Base-by-base conservation (phyloP, 768 basidiomycete genomes). In the Boletus patriciae region DNA sequence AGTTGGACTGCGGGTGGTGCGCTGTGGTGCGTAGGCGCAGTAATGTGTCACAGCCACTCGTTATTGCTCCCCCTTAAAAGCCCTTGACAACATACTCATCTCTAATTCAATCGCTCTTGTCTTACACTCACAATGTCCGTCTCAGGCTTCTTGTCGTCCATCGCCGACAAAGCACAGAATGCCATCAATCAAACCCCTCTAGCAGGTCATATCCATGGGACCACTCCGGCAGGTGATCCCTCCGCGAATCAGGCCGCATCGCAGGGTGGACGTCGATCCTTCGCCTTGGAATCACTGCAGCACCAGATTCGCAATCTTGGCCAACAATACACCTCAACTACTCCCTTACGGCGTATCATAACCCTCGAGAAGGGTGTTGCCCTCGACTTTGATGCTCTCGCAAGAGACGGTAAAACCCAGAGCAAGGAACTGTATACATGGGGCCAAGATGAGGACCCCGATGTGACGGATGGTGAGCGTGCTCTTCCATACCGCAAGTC, bases 351-450 rank as follows among this genome's bases (percentile, higher is more conserved):
- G 76, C 87, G 84, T 67, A 84, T 92, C 56, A 86, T 94, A 60
- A 93, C 92, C 0, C 74, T 81, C 7, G 81, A 83, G 69, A 94
- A 93, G 70, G 87, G 91, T 5, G 76, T 92, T 16, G 84, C 87
- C 19, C 79, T 94, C 61, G 89, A 90, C 70, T 80, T 83, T 64
- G 87, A 92, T 61, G 79, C 77, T 55, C 71, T 86, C 31, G 76
- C 84, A 4, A 82, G 87, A 61, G 85, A 91, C 64, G 66, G 79
- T 9, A 86, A 92, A 67, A 74, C 81, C 1, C 84, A 86, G 67
- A 90, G 89, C 79, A 93, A 92, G 72, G 92, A 93, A 58, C 74
- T 93, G 25, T 94, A 91, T 64, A 82, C 81, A 15, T 94, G 91
- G 91, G 91, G 92, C 13, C 90, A 92, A 68, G 65, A 68, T 1